Percentiles rank a stretch among this genome's conserved stretches.
These are phyloP conservation scores for Fonsecaea erecta DNA, from an alignment of 2,329 filamentous ascomycete species.

Conservation along the genomic window DNA sequence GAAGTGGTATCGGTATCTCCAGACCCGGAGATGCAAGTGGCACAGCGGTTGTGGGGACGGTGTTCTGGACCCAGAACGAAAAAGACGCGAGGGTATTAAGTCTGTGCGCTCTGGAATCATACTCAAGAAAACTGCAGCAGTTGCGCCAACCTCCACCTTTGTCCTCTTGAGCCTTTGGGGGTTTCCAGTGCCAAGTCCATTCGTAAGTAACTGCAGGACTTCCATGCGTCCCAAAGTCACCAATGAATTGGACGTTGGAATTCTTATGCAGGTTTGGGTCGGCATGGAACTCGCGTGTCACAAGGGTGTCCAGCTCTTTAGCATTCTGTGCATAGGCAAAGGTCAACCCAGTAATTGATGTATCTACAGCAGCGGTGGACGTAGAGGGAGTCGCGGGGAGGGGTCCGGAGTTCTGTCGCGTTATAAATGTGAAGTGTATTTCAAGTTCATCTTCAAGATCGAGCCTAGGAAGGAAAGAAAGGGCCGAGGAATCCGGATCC, in stretches of 20 bases:
- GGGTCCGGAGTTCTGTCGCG: conserved; percentile 61
- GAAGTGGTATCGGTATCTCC: conserved; percentile 70
- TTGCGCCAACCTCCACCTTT: conserved; percentile 92
- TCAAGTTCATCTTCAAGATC: conserved; percentile 88
- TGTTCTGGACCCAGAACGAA: conserved; percentile 91
- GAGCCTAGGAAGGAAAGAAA: conserved; percentile 78
- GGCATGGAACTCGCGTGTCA: conserved; percentile 94
- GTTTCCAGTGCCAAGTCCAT: conserved; percentile 97
- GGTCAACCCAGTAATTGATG: conserved; percentile 83
- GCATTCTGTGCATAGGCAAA: conserved; percentile 86
- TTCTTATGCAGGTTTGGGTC: conserved; percentile 98
- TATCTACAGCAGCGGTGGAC: conserved; percentile 62
- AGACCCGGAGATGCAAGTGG: conserved; percentile 73
- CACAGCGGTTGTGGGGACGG: conserved; percentile 51
- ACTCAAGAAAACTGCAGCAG: conserved; percentile 96
- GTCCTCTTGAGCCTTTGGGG: conserved; percentile 80
- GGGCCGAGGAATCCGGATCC: conserved; percentile 72
- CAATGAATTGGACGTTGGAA: conserved; percentile 91
- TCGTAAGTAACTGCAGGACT: conserved; percentile 83
- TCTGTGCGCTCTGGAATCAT: conserved; percentile 88
- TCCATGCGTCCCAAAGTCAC: conserved; percentile 85
- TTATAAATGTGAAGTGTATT: conserved; percentile 89
- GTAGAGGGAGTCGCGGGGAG: conserved; percentile 58
- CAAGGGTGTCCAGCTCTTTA: conserved; percentile 87
- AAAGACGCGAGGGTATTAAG: conserved; percentile 89